These are phyloP conservation scores for Allium cepa DNA, from an alignment of 106 monocot genomes.

Conservation along the genomic window DNA sequence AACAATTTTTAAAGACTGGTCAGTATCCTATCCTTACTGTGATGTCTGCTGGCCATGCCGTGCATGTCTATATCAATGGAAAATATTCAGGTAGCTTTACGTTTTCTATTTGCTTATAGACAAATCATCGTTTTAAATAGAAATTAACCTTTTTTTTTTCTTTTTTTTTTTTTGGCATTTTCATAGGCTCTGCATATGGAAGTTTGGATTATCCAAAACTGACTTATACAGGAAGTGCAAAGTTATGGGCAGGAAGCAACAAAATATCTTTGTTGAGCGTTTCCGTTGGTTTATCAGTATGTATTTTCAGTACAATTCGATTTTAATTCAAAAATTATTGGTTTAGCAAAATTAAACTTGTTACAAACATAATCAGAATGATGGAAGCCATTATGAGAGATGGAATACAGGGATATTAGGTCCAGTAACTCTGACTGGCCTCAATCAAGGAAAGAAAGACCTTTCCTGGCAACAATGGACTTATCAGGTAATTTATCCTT, in stretches of 20 bases:
- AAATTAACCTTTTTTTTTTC: neutral
- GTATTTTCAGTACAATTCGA: neutral
- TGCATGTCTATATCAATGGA: conserved; percentile 71
- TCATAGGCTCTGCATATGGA: conserved; percentile 75
- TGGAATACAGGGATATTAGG: conserved; percentile 74
- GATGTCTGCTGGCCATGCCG: conserved; percentile 62
- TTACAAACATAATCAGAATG: conserved; percentile 26
- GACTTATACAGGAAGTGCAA: conserved; percentile 61
- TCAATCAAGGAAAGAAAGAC: conserved; percentile 56
- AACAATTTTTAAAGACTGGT: conserved; percentile 51
- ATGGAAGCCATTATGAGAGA: conserved; percentile 56
- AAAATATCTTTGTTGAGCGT: conserved; percentile 83
- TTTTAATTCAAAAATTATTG: neutral
- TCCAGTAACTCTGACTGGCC: conserved; percentile 58
- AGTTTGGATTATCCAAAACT: conserved; percentile 65
- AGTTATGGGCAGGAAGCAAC: conserved; percentile 83
- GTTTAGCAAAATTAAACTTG: neutral
- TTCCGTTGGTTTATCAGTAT: conserved; percentile 73
- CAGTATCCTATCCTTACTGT: conserved; percentile 45
- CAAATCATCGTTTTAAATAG: too few species aligned
- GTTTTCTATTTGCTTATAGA: neutral
- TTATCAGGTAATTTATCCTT: conserved; percentile 34
- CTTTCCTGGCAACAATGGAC: conserved; percentile 86
- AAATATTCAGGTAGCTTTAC: conserved; percentile 28
- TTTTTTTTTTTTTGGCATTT: neutral